Base-by-base conservation (phyloP, 1,284 basidiomycete genomes). In the Neonothopanus nambi region DNA sequence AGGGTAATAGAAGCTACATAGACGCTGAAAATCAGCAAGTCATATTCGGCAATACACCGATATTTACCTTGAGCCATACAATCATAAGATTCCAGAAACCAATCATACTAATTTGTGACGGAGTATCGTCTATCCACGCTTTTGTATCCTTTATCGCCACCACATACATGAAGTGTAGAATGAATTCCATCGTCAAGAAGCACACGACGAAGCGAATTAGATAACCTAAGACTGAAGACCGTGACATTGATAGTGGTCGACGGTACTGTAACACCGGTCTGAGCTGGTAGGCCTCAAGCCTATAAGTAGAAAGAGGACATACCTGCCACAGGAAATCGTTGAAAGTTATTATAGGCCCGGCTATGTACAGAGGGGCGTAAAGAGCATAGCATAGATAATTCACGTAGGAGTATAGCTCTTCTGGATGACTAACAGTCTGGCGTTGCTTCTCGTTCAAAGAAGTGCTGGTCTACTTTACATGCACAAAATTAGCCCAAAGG, bases 81-180 rank as follows among this genome's bases (percentile, higher is more conserved):
- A 98, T 79, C 41, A 97, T 89, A 52, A 98, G 77, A 67, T 97
- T 98, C 97, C 96, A 99, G 65, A 98, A 95, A 0, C 96, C 95
- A 41, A 98, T 85, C 89, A 98, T 91, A 61, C 85, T 85, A 20
- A 99, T 80, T 66, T 98, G 82, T 11, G 89, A 82, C 0, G 94
- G 87, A 0, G 84, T 82, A 62, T 87, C 80, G 1, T 87, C 90
- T 0, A 68, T 62, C 89, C 88, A 91, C 1, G 90, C 89, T 40
- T 81, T 81, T 0, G 83, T 75, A 63, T 97, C 93, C 70, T 98
- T 98, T 75, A 98, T 98, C 5, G 95, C 96, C 17, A 97, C 93
- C 26, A 98, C 90, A 64, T 98, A 96, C 87, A 98, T 96, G 66
- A 81, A 94, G 68, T 99, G 96, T 37, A 97, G 76, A 49, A 98